These are phyloP conservation scores for Fusarium buharicum DNA, from an alignment of 2,329 filamentous ascomycete species.

Conservation along the genomic window DNA sequence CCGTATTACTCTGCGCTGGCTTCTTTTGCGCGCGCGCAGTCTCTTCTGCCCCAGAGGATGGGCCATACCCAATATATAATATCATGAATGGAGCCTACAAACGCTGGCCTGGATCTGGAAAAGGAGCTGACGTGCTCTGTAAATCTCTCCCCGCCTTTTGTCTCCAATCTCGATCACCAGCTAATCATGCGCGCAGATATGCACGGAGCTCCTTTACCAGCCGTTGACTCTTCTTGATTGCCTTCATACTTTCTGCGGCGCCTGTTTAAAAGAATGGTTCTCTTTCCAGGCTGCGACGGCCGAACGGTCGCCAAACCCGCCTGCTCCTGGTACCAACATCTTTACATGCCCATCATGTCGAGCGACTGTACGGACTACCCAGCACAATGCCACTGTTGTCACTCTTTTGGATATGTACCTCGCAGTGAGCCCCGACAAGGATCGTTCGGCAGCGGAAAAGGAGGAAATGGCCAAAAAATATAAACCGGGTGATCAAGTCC, in stretches of 20 bases:
- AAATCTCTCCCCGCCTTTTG: conserved; percentile 45
- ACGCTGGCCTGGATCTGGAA: conserved; percentile 76
- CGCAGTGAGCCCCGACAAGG: conserved; percentile 79
- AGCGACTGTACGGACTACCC: conserved; percentile 83
- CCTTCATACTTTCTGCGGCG: conserved; percentile 94
- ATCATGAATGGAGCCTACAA: conserved; percentile 63
- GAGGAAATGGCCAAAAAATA: conserved; percentile 80
- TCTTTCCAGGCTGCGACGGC: conserved; percentile 75
- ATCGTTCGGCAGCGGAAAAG: conserved; percentile 76
- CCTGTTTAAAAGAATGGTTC: conserved; percentile 97
- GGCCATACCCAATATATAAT: conserved; percentile 23
- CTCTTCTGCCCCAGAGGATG: conserved; percentile 26
- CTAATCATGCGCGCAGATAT: conserved; percentile 72
- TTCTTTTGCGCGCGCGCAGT: conserved; percentile 14
- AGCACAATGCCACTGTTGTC: conserved; percentile 89
- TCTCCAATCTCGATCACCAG: conserved; percentile 15
- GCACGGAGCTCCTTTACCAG: conserved; percentile 92
- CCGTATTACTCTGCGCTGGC: conserved; percentile 12
- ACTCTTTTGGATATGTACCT: conserved; percentile 91
- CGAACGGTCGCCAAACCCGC: conserved; percentile 61
- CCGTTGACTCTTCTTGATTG: conserved; percentile 92
- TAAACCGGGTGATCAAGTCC: conserved; percentile 81
- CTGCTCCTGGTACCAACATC: conserved; percentile 59
- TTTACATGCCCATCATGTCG: conserved; percentile 96
- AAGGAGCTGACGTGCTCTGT: conserved; percentile 96